Conservation (phyloP, 331 rosid species). For the Quercus phellos region DNA sequence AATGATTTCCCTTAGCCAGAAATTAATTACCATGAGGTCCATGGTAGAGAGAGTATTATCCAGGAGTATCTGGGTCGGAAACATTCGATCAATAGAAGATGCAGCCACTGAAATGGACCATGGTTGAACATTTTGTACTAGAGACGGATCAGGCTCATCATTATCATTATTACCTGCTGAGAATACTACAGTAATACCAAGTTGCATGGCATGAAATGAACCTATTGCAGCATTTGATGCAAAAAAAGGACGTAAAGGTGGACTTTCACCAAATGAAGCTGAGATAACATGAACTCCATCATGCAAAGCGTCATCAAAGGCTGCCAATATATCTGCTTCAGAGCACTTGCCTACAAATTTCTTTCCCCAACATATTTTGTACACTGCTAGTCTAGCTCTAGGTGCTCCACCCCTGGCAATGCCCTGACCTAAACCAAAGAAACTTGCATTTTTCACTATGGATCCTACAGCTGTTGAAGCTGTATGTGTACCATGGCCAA, state of each 20-base stretch:
- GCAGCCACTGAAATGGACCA: slow-evolving; percentile 60
- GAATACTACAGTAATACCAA: slow-evolving; percentile 51
- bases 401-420: slow-evolving; percentile 57
- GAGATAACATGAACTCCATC: slow-evolving; percentile 54
- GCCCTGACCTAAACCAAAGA: slow-evolving; percentile 37
- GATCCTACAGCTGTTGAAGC: slow-evolving; percentile 58
- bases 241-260: slow-evolving; percentile 30
- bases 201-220: slow-evolving; percentile 53
- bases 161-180: slow-evolving; percentile 41
- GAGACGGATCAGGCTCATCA: slow-evolving; percentile 39
- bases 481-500: slow-evolving; percentile 64
- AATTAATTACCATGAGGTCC: slow-evolving; percentile 19
- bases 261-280: slow-evolving; percentile 33
- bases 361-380: slow-evolving; percentile 53
- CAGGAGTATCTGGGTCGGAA: slow-evolving; percentile 30
- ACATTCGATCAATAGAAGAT: slow-evolving; percentile 42
- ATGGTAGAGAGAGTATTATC: slow-evolving; percentile 18
- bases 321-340: slow-evolving; percentile 52
- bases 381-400: slow-evolving; percentile 47
- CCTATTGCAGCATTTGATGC: slow-evolving; percentile 29
- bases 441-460: slow-evolving; percentile 25
- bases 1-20: neutral
- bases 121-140: slow-evolving; percentile 43
- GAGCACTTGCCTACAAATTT: slow-evolving; percentile 16
- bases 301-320: slow-evolving; percentile 47